Evolutionary conservation across 2,329 filamentous ascomycete genomes (phyloP).

Genomic region (Ceratocystis lukuohia): DNA sequence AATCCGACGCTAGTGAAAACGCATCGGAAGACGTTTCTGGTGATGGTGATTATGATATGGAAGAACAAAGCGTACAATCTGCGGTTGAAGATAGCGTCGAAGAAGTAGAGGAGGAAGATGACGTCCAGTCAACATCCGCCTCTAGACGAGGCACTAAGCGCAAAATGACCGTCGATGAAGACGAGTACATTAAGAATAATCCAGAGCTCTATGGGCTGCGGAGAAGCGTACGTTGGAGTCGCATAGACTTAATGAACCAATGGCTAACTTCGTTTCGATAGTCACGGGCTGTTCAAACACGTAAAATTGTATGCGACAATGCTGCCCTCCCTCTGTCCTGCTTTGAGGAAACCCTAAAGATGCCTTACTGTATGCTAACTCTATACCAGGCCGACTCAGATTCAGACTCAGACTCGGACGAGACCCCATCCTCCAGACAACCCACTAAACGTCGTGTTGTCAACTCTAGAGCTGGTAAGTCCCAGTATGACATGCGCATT

Average conservation of each 20-base stretch:
- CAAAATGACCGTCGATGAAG: slow-evolving; percentile 54
- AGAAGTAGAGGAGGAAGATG: slow-evolving; percentile 17
- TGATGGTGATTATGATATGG: slow-evolving; percentile 66
- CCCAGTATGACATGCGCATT: slow-evolving; percentile 10
- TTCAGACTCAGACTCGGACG: slow-evolving; percentile 50
- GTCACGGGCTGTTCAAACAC: slow-evolving; percentile 44
- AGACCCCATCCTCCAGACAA: slow-evolving; percentile 41
- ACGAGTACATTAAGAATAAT: slow-evolving; percentile 78
- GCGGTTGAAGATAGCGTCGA: slow-evolving; percentile 19
- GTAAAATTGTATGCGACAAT: slow-evolving; percentile 37
- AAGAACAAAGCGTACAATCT: slow-evolving; percentile 37
- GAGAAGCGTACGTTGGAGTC: slow-evolving; percentile 58
- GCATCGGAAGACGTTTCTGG: slow-evolving; percentile 46
- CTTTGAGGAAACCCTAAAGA: background rate
- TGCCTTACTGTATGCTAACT: slow-evolving; percentile 3
- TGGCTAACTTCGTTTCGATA: slow-evolving; percentile 24
- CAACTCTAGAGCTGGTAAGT: slow-evolving; percentile 49
- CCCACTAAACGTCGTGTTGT: slow-evolving; percentile 57
- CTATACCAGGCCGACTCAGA: slow-evolving; percentile 37
- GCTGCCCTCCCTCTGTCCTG: background rate
- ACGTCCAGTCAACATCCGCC: slow-evolving; percentile 54
- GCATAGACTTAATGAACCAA: slow-evolving; percentile 1
- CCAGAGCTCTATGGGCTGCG: slow-evolving; percentile 90
- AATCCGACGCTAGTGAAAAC: slow-evolving; percentile 32
- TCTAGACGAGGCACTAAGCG: slow-evolving; percentile 59